A percentile compares a stretch with the other conserved stretches of the same genome.
These are phyloP conservation scores for Retiboletus fuscus DNA, from an alignment of 1,284 basidiomycete genomes.

Conservation along the genomic window DNA sequence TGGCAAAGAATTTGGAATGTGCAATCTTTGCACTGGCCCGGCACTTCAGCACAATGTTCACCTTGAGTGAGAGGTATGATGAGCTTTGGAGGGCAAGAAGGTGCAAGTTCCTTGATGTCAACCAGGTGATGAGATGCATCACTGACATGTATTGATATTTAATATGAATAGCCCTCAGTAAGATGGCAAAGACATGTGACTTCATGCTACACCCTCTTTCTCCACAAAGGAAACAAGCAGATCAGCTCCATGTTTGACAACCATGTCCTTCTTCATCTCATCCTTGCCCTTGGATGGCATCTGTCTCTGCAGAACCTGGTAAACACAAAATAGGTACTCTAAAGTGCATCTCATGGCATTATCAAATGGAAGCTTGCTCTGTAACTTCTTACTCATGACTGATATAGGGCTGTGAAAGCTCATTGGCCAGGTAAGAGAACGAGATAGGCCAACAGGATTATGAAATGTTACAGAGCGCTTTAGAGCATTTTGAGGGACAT, in stretches of 20 bases:
- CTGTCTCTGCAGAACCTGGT: slow-evolving; percentile 33
- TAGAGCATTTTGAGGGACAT: background rate
- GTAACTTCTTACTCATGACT: slow-evolving; percentile 11
- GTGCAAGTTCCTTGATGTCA: slow-evolving; percentile 91
- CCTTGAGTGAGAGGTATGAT: slow-evolving; percentile 83
- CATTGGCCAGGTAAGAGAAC: slow-evolving; percentile 15
- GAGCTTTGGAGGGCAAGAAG: slow-evolving; percentile 94
- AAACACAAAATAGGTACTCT: slow-evolving; percentile 37
- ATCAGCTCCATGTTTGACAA: slow-evolving; percentile 41
- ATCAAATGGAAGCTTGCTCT: slow-evolving; percentile 38
- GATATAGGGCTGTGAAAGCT: slow-evolving; percentile 36
- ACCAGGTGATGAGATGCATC: slow-evolving; percentile 81
- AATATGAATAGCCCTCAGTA: slow-evolving; percentile 18
- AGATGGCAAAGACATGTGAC: background rate
- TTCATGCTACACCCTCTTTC: slow-evolving; percentile 39
- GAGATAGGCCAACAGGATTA: slow-evolving; percentile 30
- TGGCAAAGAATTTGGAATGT: slow-evolving; percentile 69
- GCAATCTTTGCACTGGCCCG: slow-evolving; percentile 96
- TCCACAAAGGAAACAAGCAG: slow-evolving; percentile 41
- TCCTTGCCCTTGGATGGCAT: background rate
- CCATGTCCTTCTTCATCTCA: slow-evolving; percentile 20
- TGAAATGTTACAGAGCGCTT: slow-evolving; percentile 36
- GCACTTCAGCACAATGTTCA: slow-evolving; percentile 91
- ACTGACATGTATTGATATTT: slow-evolving; percentile 86
- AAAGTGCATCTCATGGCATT: slow-evolving; percentile 35